Percentiles rank a stretch among this genome's conserved stretches.
Conservation (phyloP, 2,329 filamentous ascomycete species). For the Botrytis sinoallii region DNA sequence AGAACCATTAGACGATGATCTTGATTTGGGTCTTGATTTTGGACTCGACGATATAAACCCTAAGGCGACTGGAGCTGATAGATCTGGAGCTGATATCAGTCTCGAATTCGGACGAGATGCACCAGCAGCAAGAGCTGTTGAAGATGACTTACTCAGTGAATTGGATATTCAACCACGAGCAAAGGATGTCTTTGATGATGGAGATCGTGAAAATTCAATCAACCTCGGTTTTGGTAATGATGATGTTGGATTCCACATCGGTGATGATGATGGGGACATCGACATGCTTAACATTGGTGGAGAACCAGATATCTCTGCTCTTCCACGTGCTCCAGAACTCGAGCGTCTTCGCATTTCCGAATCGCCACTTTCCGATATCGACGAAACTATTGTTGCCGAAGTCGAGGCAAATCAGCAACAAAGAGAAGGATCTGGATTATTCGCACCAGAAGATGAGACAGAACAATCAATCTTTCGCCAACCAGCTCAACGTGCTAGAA, state of each 20-base stretch:
- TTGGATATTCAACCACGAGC: slow-evolving; percentile 54
- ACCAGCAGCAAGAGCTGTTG: slow-evolving; percentile 61
- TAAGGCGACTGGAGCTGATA: slow-evolving; percentile 28
- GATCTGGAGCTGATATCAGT: slow-evolving; percentile 50
- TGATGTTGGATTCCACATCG: slow-evolving; percentile 55
- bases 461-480: slow-evolving; percentile 59
- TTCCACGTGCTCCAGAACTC: slow-evolving; percentile 48
- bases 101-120: slow-evolving; percentile 91
- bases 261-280: slow-evolving; percentile 61
- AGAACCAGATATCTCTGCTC: slow-evolving; percentile 51
- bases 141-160: slow-evolving; percentile 66
- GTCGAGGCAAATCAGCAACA: slow-evolving; percentile 50
- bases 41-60: slow-evolving; percentile 41
- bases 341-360: slow-evolving; percentile 63
- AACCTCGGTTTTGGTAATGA: slow-evolving; percentile 48
- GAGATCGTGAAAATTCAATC: slow-evolving; percentile 53
- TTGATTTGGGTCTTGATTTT: slow-evolving; percentile 73
- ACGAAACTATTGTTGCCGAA: slow-evolving; percentile 59
- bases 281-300: slow-evolving; percentile 61
- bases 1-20: slow-evolving; percentile 58
- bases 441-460: slow-evolving; percentile 55
- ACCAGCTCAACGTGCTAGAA: slow-evolving; percentile 68
- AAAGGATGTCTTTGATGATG: slow-evolving; percentile 52
- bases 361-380: slow-evolving; percentile 67
- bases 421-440: slow-evolving; percentile 53